Percentiles rank a stretch among this genome's conserved stretches.
These are phyloP conservation scores for Zygoascus flipseniorum DNA, from an alignment of 805 yeast genomes.

Conservation along the genomic window DNA sequence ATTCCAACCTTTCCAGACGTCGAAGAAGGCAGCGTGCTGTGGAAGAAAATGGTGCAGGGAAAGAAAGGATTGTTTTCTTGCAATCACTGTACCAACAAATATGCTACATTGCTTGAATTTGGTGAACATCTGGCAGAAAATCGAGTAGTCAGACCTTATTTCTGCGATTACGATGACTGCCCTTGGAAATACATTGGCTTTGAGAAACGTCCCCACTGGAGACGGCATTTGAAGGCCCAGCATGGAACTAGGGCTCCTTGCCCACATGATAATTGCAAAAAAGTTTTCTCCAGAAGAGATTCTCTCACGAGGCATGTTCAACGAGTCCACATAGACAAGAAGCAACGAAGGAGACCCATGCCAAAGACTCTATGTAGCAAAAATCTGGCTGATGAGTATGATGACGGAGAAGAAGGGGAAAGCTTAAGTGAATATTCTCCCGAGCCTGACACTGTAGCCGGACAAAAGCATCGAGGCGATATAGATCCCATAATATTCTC, in stretches of 20 bases:
- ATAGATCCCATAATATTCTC: too few species aligned
- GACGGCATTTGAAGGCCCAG: slow-evolving; percentile 28
- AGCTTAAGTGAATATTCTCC: too few species aligned
- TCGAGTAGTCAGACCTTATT: slow-evolving; percentile 28
- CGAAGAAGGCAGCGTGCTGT: slow-evolving; percentile 12
- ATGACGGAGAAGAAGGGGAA: too few species aligned
- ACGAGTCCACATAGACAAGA: slow-evolving; percentile 28
- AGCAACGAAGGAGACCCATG: neutral
- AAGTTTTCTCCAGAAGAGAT: slow-evolving; percentile 26
- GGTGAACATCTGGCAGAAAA: slow-evolving; percentile 32
- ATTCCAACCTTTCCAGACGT: neutral
- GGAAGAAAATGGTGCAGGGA: slow-evolving; percentile 18
- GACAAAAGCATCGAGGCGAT: too few species aligned
- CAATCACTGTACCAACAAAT: slow-evolving; percentile 30
- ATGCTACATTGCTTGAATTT: slow-evolving; percentile 26
- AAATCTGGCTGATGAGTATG: too few species aligned
- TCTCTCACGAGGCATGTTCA: slow-evolving; percentile 29
- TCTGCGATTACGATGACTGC: slow-evolving; percentile 30
- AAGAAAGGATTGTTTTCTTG: slow-evolving; percentile 35
- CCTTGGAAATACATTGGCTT: slow-evolving; percentile 39
- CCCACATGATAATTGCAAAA: slow-evolving; percentile 16
- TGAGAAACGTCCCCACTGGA: slow-evolving; percentile 29
- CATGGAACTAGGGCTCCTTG: slow-evolving; percentile 21
- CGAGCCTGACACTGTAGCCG: too few species aligned
- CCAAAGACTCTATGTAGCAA: too few species aligned